These are phyloP conservation scores for Lipomyces lipofer DNA, from an alignment of 805 yeast genomes.

Conservation along the genomic window DNA sequence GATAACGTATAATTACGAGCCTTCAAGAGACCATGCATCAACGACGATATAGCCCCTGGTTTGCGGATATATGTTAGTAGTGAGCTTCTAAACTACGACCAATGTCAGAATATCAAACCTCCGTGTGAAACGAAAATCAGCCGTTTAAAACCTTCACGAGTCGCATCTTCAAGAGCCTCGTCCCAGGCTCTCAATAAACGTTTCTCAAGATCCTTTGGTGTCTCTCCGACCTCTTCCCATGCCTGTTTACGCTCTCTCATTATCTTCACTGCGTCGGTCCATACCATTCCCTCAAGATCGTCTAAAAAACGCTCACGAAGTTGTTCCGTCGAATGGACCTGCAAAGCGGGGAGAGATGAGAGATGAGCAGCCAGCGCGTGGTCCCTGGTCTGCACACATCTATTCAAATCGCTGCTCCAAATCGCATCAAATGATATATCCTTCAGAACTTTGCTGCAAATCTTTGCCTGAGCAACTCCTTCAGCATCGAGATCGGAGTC, in stretches of 20 bases:
- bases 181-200: constrained; percentile 23
- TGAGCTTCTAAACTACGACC: not conserved
- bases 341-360: constrained; percentile 4
- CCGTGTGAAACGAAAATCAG: constrained; percentile 24
- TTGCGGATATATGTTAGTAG: not conserved
- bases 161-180: constrained; percentile 13
- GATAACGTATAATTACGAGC: constrained; percentile 16
- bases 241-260: constrained; percentile 12
- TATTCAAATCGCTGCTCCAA: constrained; percentile 22
- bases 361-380: constrained; percentile 11
- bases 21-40: constrained; percentile 15
- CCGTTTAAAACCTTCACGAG: constrained; percentile 10
- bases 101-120: constrained; percentile 4
- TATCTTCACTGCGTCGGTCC: constrained; percentile 1
- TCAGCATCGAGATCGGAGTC: constrained; percentile 21
- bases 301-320: constrained; percentile 23
- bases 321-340: constrained; percentile 7
- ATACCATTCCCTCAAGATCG: constrained; percentile 18
- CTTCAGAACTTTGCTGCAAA: constrained; percentile 12
- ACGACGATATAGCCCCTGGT: constrained; percentile 19
- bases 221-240: constrained; percentile 21
- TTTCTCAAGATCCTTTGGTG: constrained; percentile 1
- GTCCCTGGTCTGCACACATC: constrained; percentile 27
- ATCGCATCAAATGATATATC: constrained; percentile 17
- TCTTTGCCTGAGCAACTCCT: constrained; percentile 16